Conservation (phyloP, 73 alveolate genomes). For the Stentor coeruleus region DNA sequence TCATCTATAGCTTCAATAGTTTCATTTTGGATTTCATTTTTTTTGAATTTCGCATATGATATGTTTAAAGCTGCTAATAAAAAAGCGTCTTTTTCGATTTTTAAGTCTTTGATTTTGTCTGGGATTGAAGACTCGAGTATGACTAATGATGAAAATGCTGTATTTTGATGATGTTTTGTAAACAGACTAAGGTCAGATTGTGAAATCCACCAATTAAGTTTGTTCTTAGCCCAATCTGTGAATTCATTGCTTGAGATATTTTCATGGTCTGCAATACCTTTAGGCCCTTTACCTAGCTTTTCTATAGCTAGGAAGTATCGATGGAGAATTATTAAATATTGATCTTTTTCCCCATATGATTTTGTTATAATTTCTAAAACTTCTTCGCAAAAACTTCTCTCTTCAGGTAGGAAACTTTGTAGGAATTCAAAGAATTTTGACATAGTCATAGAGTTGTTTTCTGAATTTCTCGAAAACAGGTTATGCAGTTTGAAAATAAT, state of each 20-base stretch:
- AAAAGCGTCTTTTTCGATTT: neutral
- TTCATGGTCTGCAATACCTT: neutral
- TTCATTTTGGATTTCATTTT: neutral
- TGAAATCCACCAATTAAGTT: conserved; percentile 8
- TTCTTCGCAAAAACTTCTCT: neutral
- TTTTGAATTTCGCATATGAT: neutral
- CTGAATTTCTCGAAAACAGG: neutral
- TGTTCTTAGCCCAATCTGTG: neutral
- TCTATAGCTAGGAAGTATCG: neutral
- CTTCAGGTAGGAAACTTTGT: neutral
- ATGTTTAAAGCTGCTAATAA: neutral
- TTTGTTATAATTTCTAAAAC: neutral
- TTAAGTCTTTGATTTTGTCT: neutral
- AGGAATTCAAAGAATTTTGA: neutral
- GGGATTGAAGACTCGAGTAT: neutral
- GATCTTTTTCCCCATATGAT: neutral
- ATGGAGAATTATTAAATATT: too few relatives aligned
- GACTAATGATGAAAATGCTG: neutral
- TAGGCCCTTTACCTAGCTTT: neutral
- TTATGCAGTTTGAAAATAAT: neutral
- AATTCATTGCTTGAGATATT: neutral
- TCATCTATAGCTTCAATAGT: neutral
- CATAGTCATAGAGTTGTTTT: neutral
- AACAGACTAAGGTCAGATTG: neutral
- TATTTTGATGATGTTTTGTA: too few relatives aligned